A percentile compares a stretch with the other conserved stretches of the same genome.
These are phyloP conservation scores for Aureobasidium sp. DNA, from an alignment of 2,329 filamentous ascomycete species.

Conservation along the genomic window DNA sequence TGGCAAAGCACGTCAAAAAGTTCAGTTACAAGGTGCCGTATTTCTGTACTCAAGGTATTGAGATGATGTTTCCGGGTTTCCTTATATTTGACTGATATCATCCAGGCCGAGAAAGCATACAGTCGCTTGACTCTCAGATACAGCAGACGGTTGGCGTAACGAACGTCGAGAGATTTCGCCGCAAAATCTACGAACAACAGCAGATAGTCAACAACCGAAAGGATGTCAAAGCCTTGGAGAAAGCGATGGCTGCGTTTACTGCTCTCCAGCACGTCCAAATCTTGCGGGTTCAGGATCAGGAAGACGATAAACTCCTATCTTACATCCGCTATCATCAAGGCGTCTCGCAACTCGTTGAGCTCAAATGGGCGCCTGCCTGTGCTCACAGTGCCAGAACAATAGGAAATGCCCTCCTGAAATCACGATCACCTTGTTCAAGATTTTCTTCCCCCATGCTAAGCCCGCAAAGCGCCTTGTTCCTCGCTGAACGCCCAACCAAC, in stretches of 20 bases:
- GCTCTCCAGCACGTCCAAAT: conserved; percentile 59
- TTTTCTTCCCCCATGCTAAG: conserved; percentile 59
- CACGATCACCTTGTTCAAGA: conserved; percentile 50
- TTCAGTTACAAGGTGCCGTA: conserved; percentile 56
- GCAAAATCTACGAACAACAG: conserved; percentile 45
- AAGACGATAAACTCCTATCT: conserved; percentile 48
- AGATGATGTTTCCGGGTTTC: background rate
- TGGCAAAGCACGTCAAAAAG: conserved; percentile 50
- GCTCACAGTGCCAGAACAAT: conserved; percentile 55
- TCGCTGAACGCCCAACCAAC: conserved; percentile 42
- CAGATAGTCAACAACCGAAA: conserved; percentile 45
- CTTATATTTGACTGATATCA: background rate
- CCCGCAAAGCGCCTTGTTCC: conserved; percentile 49
- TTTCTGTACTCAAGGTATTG: conserved; percentile 49
- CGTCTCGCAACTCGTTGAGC: conserved; percentile 39
- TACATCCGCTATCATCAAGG: conserved; percentile 45
- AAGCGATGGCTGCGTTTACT: conserved; percentile 52
- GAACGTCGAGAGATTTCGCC: conserved; percentile 36
- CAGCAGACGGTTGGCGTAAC: conserved; percentile 23
- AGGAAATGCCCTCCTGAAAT: conserved; percentile 49
- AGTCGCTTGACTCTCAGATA: conserved; percentile 22
- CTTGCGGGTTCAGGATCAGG: conserved; percentile 53
- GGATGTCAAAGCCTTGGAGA: conserved; percentile 47
- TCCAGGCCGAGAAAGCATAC: conserved; percentile 8
- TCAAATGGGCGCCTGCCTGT: conserved; percentile 58